These are phyloP conservation scores for Taxillus chinensis DNA, from an alignment of 164 flowering plant species.

Conservation along the genomic window DNA sequence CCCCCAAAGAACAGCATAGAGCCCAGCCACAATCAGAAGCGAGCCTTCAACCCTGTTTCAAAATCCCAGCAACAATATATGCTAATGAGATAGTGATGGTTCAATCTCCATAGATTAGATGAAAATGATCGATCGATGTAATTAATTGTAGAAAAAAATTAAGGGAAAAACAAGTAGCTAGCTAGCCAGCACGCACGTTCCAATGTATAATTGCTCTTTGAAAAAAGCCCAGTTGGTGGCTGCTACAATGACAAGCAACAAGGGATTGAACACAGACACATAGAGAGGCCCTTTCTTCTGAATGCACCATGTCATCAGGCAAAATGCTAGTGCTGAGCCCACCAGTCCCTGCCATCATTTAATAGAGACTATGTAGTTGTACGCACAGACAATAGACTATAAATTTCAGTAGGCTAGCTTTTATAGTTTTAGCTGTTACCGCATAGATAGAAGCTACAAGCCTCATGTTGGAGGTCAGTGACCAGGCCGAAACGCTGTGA, in stretches of 20 bases:
- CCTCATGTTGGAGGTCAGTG: constrained; percentile 27
- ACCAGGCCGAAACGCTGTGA: constrained; percentile 36
- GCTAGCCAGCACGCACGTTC: constrained; percentile 59
- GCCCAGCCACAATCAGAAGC: constrained; percentile 54
- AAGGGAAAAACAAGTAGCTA: too few relatives aligned
- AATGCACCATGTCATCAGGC: constrained; percentile 58
- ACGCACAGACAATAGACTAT: too few relatives aligned
- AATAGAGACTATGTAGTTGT: neutral
- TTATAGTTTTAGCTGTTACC: constrained; percentile 13
- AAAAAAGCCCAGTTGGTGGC: constrained; percentile 61
- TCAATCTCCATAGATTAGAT: too few relatives aligned
- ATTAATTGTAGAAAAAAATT: too few relatives aligned
- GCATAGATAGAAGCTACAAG: constrained; percentile 31
- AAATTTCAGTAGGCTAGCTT: too few relatives aligned
- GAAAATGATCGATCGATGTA: too few relatives aligned
- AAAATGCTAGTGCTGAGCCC: constrained; percentile 48
- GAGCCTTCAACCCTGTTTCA: constrained; percentile 55
- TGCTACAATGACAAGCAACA: constrained; percentile 61
- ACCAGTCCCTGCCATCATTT: constrained; percentile 48
- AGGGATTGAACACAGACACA: constrained; percentile 72
- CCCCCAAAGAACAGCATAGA: constrained; percentile 82
- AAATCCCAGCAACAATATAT: neutral
- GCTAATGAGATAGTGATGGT: too few relatives aligned
- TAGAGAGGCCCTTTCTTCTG: constrained; percentile 72
- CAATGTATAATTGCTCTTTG: constrained; percentile 46